Base-by-base conservation (phyloP, 169 alveolate species). In the Cyclospora cayetanensis region DNA sequence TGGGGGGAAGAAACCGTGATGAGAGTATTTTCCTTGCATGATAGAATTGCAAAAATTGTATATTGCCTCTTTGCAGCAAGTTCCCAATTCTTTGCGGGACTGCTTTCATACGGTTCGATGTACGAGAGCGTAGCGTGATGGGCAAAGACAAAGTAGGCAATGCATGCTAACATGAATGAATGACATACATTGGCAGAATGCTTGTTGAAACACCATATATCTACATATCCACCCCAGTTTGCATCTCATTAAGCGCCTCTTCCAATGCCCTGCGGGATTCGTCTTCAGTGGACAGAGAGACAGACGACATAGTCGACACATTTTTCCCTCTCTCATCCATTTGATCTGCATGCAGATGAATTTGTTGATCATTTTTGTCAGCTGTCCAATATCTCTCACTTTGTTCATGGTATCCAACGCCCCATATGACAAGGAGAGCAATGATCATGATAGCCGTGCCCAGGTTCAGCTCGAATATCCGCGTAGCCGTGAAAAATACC, bases 241-340 rank as follows among this genome's bases (percentile, higher is more conserved):
- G 88, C 88, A 79, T 50, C 70, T 79, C 88, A 50, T 43, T 27
- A 39, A 79, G 88, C 7, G 88, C 88, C 60, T 79, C 88, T 50
- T 79, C 88, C 72, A 79, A 55, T 35, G 88, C 88, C 72, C 88
- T 79, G 72, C 88, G 88, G 9, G 88, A 79, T 25, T 79, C 88
- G 15, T 79, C 88, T 41, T 79, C 72, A 34, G 88, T 79, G 4
- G 88, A 79, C 72, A 79, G 52, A 52, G 88, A 66, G 50, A 79
- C 88, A 18, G 88, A 79, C 15, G 88, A 79, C 88, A 79, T 79
- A 4, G 88, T 46, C 4, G 88, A 79, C 31, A 79, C 88, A 50
- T 79, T 79, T 70, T 79, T 79, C 50, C 88, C 88, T 20, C 88
- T 79, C 46, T 79, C 72, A 25, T 79, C 88, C 88, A 79, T 46